Conservation (phyloP, 805 yeast species). For the Saturnispora ahearnii region DNA sequence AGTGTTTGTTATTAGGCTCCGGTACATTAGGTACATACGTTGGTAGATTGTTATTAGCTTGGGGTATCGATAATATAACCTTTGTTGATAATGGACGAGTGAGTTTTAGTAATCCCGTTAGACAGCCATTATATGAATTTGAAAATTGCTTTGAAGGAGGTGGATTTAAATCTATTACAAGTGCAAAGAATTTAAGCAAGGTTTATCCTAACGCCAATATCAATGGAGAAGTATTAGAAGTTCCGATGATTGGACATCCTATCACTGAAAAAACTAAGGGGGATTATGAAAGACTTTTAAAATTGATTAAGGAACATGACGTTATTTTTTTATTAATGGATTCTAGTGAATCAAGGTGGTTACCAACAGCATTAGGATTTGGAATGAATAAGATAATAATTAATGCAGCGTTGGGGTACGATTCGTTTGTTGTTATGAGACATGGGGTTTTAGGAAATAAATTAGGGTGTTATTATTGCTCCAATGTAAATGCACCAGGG, state of each 20-base stretch:
- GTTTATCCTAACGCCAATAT: constrained; percentile 74
- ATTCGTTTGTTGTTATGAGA: constrained; percentile 85
- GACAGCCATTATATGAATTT: constrained; percentile 82
- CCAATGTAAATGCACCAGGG: constrained; percentile 89
- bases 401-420: constrained; percentile 94
- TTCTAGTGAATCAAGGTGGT: constrained; percentile 93
- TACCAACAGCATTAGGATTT: constrained; percentile 80
- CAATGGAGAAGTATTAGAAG: constrained; percentile 55
- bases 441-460: constrained; percentile 50
- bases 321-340: constrained; percentile 78
- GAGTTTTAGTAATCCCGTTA: constrained; percentile 88
- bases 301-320: constrained; percentile 61
- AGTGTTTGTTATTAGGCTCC: constrained; percentile 79
- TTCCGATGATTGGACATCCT: constrained; percentile 97
- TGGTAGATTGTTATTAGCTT: constrained; percentile 75
- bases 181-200: constrained; percentile 61
- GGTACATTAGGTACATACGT: constrained; percentile 96
- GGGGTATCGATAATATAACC: constrained; percentile 87
- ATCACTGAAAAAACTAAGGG: constrained; percentile 41
- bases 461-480: constrained; percentile 92
- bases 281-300: constrained; percentile 45
- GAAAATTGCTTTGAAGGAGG: constrained; percentile 77
- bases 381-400: constrained; percentile 64
- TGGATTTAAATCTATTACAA: constrained; percentile 63
- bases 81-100: constrained; percentile 86